A percentile compares a stretch with the other conserved stretches of the same genome.
phyloP scores from a whole-genome alignment of 2,329 filamentous ascomycete genomes.

The Huntiella decipiens region DNA sequence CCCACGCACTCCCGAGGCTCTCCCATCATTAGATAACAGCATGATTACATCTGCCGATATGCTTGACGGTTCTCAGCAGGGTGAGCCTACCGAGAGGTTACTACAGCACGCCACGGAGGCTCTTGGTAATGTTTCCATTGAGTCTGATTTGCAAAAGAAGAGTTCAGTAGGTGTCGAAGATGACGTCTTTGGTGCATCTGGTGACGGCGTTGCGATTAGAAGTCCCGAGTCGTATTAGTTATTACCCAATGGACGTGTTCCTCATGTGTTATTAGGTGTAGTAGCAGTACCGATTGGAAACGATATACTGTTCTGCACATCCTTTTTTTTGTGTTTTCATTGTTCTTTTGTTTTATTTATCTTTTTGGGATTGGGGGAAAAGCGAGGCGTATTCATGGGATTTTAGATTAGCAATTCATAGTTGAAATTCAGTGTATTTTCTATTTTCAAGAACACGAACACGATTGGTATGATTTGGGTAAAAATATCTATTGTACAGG shows the following conservation, averaged over 20 bases:
- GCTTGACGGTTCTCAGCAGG: slow-evolving; percentile 4
- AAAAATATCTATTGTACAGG: slow-evolving; percentile 11
- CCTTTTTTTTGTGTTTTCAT: slow-evolving; percentile 1
- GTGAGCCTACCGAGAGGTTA: neutral
- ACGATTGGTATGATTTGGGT: neutral
- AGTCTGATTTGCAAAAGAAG: slow-evolving; percentile 1
- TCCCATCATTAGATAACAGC: slow-evolving; percentile 10
- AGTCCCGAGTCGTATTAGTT: slow-evolving; percentile 6
- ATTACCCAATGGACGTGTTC: neutral
- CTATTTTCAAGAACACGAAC: neutral
- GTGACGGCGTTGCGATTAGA: slow-evolving; percentile 1
- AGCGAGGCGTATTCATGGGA: neutral
- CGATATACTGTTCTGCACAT: neutral
- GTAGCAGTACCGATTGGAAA: neutral
- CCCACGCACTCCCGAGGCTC: slow-evolving; percentile 7
- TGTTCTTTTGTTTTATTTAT: neutral
- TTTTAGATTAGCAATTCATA: neutral
- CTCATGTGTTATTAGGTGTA: no score
- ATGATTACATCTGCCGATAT: slow-evolving; percentile 6
- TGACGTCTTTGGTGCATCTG: slow-evolving; percentile 8
- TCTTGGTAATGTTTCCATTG: slow-evolving; percentile 1
- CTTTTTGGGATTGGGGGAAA: slow-evolving; percentile 1
- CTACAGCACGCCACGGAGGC: neutral
- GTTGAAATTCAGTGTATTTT: slow-evolving; percentile 4
- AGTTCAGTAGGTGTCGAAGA: neutral